Evolutionary conservation across 495 filamentous ascomycete species (phyloP).

Genomic region (Aspergillus bridgeri): DNA sequence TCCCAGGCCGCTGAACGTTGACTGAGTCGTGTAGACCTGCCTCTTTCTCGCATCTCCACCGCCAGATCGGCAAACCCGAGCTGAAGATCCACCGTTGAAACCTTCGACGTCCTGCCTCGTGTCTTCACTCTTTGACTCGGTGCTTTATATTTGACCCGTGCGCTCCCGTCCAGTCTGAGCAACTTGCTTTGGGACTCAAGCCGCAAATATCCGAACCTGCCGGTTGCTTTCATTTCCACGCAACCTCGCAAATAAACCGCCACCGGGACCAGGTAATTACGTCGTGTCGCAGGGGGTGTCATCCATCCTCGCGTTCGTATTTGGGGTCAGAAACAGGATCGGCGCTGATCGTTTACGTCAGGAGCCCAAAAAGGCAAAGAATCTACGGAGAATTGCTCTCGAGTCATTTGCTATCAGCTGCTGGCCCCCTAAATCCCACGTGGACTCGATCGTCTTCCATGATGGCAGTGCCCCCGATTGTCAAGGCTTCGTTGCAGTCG

Average conservation of each 20-base stretch:
- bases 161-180: neutral
- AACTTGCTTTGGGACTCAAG: neutral
- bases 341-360: neutral
- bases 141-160: neutral
- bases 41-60: slow-evolving; percentile 8
- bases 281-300: neutral
- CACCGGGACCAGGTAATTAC: neutral
- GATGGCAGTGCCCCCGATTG: slow-evolving; percentile 48
- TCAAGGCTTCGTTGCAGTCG: slow-evolving; percentile 63
- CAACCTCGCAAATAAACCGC: neutral
- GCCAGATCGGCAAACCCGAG: neutral
- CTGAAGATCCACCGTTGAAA: slow-evolving; percentile 2
- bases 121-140: too few relatives aligned
- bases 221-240: neutral
- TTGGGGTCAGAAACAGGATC: neutral
- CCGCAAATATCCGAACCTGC: neutral
- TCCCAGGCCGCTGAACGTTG: neutral
- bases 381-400: too few relatives aligned
- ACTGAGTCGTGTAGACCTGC: slow-evolving; percentile 10
- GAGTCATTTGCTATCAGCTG: neutral
- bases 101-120: neutral
- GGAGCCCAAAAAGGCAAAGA: neutral
- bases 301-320: slow-evolving; percentile 1
- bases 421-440: neutral
- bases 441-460: neutral